These are phyloP conservation scores for Tulasnella sp. DNA, from an alignment of 768 basidiomycete species.

Conservation along the genomic window DNA sequence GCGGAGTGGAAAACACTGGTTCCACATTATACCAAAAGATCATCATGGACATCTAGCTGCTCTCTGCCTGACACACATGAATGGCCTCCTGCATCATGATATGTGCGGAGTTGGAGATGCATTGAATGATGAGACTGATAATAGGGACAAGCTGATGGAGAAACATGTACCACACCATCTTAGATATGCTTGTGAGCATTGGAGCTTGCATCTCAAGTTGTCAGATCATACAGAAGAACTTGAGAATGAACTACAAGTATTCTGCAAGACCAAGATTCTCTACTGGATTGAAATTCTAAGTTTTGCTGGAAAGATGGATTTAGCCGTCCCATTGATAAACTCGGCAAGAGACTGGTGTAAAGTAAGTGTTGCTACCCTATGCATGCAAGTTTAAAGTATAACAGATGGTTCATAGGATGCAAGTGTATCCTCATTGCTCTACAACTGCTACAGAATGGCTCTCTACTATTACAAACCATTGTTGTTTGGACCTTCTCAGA, in stretches of 20 bases:
- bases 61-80: not conserved
- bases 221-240: not conserved
- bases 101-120: not conserved
- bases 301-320: not conserved
- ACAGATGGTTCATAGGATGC: too few relatives aligned
- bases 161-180: not conserved
- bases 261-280: not conserved
- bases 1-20: not conserved
- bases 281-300: conserved; percentile 1
- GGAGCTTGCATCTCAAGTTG: not conserved
- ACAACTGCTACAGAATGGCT: too few relatives aligned
- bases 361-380: too few relatives aligned
- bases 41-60: not conserved
- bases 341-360: not conserved
- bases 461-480: too few relatives aligned
- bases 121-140: not conserved
- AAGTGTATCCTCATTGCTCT: too few relatives aligned
- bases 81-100: not conserved
- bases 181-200: not conserved
- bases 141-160: not conserved
- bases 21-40: not conserved
- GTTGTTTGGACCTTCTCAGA: too few relatives aligned
- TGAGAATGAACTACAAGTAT: not conserved
- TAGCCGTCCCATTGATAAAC: not conserved
- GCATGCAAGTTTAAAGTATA: too few relatives aligned